phyloP scores from a whole-genome alignment of 2,329 filamentous ascomycete genomes.

The Botrytis elliptica region DNA sequence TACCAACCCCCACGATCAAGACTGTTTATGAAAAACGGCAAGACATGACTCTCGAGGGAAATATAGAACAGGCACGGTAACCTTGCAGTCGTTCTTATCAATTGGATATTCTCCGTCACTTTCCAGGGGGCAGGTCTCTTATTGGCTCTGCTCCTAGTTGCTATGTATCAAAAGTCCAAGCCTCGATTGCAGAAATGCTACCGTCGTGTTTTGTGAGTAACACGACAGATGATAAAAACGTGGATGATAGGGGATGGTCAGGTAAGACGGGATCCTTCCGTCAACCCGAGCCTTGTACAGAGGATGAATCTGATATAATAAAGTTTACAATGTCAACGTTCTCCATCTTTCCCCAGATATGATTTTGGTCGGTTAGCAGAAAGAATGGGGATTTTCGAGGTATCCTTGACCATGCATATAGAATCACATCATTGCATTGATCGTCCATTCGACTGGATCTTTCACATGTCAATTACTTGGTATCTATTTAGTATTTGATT shows the following conservation, averaged over 20 bases:
- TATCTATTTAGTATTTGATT: background rate
- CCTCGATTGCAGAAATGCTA: background rate
- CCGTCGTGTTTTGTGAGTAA: background rate
- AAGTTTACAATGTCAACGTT: background rate
- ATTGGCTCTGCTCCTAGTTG: background rate
- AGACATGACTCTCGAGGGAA: no score
- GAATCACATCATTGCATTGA: slow-evolving; percentile 6
- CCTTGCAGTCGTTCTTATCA: background rate
- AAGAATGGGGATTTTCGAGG: background rate
- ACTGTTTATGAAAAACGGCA: background rate
- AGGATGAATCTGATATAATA: background rate
- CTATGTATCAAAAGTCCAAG: background rate
- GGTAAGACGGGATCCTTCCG: background rate
- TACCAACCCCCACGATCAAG: background rate
- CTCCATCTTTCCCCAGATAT: slow-evolving; percentile 9
- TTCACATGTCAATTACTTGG: slow-evolving; percentile 6
- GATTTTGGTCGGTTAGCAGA: background rate
- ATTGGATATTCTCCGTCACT: slow-evolving; percentile 3
- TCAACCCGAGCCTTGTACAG: background rate
- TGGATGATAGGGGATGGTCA: background rate
- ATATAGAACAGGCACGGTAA: background rate
- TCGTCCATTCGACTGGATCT: background rate
- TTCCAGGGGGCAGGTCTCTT: background rate
- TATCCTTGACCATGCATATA: background rate
- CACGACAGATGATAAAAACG: background rate